Evolutionary conservation across 1,284 basidiomycete species (phyloP).

Genomic region (Ceratorhiza oryzae-sativae): DNA sequence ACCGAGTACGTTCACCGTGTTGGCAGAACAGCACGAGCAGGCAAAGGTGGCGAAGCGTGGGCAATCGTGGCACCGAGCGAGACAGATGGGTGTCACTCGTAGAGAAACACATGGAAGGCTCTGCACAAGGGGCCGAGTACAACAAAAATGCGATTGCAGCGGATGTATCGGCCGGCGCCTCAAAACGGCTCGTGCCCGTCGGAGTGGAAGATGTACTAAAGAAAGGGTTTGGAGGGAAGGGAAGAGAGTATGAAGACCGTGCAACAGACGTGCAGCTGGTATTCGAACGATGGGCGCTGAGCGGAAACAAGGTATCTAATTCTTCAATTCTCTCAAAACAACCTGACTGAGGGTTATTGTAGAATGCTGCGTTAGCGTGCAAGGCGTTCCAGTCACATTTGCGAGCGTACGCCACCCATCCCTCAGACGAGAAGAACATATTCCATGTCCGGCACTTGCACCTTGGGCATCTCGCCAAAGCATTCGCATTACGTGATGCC

Average conservation of each 20-base stretch:
- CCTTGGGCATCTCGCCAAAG: slow-evolving; percentile 95
- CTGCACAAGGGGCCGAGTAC: slow-evolving; percentile 46
- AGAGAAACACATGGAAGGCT: slow-evolving; percentile 72
- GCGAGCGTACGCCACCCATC: slow-evolving; percentile 97
- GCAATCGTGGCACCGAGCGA: slow-evolving; percentile 89
- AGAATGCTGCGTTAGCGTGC: slow-evolving; percentile 82
- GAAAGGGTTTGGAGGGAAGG: slow-evolving; percentile 86
- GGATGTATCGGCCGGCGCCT: slow-evolving; percentile 31
- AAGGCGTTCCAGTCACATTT: slow-evolving; percentile 92
- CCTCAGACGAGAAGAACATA: slow-evolving; percentile 91
- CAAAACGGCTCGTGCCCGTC: slow-evolving; percentile 64
- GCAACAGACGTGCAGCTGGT: slow-evolving; percentile 96
- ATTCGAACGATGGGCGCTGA: slow-evolving; percentile 93
- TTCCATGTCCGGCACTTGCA: slow-evolving; percentile 96
- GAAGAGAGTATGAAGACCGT: slow-evolving; percentile 81
- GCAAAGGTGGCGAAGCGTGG: slow-evolving; percentile 89
- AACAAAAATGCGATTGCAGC: slow-evolving; percentile 49
- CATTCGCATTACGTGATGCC: slow-evolving; percentile 94
- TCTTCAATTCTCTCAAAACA: background rate
- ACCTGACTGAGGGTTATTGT: slow-evolving; percentile 5
- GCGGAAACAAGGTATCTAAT: slow-evolving; percentile 68
- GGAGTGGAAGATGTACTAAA: slow-evolving; percentile 74
- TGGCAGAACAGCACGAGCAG: slow-evolving; percentile 95
- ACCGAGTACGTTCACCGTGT: slow-evolving; percentile 98
- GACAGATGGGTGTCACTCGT: slow-evolving; percentile 87